These are phyloP conservation scores for Geranium rotundifolium DNA, from an alignment of 345 rosid genomes.

Conservation along the genomic window DNA sequence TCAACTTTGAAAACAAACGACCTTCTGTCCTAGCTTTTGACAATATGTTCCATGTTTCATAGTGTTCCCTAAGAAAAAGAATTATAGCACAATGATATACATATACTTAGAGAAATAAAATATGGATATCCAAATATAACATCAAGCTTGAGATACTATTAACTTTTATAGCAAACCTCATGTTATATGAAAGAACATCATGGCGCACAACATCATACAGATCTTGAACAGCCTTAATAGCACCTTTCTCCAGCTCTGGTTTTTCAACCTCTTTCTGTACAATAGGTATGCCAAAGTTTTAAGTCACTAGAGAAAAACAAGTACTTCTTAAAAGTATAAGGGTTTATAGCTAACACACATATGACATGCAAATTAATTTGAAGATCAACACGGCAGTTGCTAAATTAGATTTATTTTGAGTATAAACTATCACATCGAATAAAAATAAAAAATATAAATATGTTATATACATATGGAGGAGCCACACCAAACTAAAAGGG, in stretches of 20 bases:
- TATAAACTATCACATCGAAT: too few species aligned
- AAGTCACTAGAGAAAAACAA: background rate
- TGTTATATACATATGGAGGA: too few species aligned
- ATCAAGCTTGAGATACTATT: constrained; percentile 1
- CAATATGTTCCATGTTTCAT: constrained; percentile 62
- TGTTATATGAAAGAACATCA: constrained; percentile 61
- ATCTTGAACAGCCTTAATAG: constrained; percentile 87
- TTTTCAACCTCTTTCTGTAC: constrained; percentile 63
- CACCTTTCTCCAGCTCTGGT: constrained; percentile 63
- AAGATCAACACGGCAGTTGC: too few species aligned
- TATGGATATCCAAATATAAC: too few species aligned
- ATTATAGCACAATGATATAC: constrained; percentile 4
- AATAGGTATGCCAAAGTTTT: constrained; percentile 5
- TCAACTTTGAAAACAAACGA: constrained; percentile 73
- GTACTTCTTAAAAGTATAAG: too few species aligned
- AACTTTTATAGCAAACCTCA: constrained; percentile 41
- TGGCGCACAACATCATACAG: constrained; percentile 82
- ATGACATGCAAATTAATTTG: too few species aligned
- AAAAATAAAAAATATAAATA: too few species aligned
- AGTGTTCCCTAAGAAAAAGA: constrained; percentile 48
- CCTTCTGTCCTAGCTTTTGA: constrained; percentile 81
- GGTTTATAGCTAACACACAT: too few species aligned
- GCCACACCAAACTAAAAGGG: too few species aligned
- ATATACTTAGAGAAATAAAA: background rate
- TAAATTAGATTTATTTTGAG: too few species aligned